Conservation (phyloP, 2,329 filamentous ascomycete genomes). For the Neocucurbitaria cava region DNA sequence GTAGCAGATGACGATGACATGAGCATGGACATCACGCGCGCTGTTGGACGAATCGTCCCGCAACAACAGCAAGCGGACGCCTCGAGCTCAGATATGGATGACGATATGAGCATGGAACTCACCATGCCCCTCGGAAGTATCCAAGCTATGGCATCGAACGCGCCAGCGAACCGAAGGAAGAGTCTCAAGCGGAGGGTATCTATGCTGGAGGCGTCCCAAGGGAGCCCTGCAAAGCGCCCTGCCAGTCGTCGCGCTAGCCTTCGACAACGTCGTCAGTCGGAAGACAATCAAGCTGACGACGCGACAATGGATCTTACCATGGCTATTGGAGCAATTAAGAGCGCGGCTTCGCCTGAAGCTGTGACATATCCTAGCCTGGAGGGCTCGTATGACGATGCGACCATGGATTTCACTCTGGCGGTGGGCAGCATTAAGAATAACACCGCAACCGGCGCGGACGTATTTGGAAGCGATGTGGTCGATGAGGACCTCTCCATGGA, state of each 20-base stretch:
- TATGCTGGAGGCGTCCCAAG: conserved; percentile 45
- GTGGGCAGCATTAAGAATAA: conserved; percentile 45
- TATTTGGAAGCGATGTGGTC: conserved; percentile 22
- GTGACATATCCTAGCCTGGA: conserved; percentile 34
- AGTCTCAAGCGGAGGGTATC: conserved; percentile 55
- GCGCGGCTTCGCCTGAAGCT: conserved; percentile 9
- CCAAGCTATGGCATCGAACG: conserved; percentile 40
- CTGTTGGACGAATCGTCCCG: conserved; percentile 78
- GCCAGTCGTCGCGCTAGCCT: conserved; percentile 45
- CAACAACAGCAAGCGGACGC: conserved; percentile 46
- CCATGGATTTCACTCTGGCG: conserved; percentile 51
- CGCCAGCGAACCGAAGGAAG: conserved; percentile 38
- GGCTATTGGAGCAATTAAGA: conserved; percentile 47
- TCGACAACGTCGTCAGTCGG: conserved; percentile 48
- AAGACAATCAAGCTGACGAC: conserved; percentile 48
- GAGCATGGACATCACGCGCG: conserved; percentile 93
- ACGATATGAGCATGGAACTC: conserved; percentile 63
- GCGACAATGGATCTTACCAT: conserved; percentile 51
- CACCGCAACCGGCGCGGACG: conserved; percentile 6
- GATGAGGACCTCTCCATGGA: conserved; percentile 60
- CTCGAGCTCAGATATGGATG: conserved; percentile 50
- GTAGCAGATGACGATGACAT: conserved; percentile 66
- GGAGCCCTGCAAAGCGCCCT: conserved; percentile 47
- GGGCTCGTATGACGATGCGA: conserved; percentile 41
- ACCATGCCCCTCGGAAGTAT: conserved; percentile 63